These are phyloP conservation scores for Fusarium sp. DNA, from an alignment of 2,329 filamentous ascomycete species.

Conservation along the genomic window DNA sequence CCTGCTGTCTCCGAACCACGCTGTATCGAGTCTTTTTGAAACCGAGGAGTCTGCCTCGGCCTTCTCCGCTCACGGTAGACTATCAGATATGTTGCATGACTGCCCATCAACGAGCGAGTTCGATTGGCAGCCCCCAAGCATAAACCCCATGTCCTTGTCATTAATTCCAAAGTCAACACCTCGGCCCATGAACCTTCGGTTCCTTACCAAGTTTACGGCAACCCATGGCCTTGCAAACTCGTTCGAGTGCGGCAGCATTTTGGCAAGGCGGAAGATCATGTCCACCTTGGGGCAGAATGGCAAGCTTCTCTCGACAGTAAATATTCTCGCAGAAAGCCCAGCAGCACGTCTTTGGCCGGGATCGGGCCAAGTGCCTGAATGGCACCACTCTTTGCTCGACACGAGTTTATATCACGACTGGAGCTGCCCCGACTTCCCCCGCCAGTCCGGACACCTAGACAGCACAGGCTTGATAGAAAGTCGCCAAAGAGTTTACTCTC, in stretches of 20 bases:
- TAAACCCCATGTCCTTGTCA: not conserved
- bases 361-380: not conserved
- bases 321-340: not conserved
- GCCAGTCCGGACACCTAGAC: not conserved
- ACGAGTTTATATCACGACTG: not conserved
- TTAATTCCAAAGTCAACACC: not conserved
- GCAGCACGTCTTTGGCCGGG: not conserved
- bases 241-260: not conserved
- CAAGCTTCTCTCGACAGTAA: not conserved
- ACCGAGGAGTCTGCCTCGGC: not conserved
- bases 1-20: not conserved
- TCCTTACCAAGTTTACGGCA: slow-evolving; percentile 10
- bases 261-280: not conserved
- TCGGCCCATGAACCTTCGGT: not conserved
- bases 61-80: not conserved
- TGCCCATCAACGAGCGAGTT: not conserved
- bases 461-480: not conserved
- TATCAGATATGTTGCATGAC: not conserved
- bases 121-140: not conserved
- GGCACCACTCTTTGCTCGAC: not conserved
- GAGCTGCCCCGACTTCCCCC: not conserved
- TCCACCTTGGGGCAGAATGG: not conserved
- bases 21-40: not conserved
- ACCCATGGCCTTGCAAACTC: slow-evolving; percentile 20
- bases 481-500: not conserved